Conservation (phyloP, 306 rosid species). For the Luffa aegyptiaca region DNA sequence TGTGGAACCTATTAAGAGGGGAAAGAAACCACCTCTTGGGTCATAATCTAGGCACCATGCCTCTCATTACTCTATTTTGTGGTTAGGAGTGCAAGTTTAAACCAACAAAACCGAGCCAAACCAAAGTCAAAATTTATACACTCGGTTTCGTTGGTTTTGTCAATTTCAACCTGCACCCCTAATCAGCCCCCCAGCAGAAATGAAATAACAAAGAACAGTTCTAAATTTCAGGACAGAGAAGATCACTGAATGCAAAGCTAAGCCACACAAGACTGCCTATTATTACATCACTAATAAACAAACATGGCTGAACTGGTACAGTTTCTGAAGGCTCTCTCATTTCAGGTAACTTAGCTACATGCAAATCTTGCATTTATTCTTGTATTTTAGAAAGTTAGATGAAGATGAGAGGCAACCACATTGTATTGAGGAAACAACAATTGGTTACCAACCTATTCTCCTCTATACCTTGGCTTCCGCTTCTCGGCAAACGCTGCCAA, state of each 20-base stretch:
- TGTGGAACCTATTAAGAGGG: no score
- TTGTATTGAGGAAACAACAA: not conserved
- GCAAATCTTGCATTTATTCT: not conserved
- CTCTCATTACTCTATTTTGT: no score
- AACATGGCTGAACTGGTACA: not conserved
- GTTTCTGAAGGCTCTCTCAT: not conserved
- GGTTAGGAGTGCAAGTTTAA: not conserved
- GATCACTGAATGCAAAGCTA: not conserved
- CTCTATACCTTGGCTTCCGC: conserved; percentile 64
- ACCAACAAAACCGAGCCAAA: not conserved
- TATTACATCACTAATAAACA: not conserved
- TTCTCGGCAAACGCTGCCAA: conserved; percentile 85
- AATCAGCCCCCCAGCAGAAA: not conserved
- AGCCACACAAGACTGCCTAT: not conserved
- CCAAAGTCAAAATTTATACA: not conserved
- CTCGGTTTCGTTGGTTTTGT: not conserved
- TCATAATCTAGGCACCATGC: no score
- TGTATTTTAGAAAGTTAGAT: not conserved
- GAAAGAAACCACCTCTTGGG: no score
- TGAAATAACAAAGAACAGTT: not conserved
- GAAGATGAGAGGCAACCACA: not conserved
- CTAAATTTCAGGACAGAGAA: not conserved
- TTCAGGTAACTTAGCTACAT: not conserved
- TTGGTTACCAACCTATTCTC: conserved; percentile 30
- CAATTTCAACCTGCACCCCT: no score